Base-by-base conservation (phyloP, 768 basidiomycete genomes). In the Rickenella mellea region DNA sequence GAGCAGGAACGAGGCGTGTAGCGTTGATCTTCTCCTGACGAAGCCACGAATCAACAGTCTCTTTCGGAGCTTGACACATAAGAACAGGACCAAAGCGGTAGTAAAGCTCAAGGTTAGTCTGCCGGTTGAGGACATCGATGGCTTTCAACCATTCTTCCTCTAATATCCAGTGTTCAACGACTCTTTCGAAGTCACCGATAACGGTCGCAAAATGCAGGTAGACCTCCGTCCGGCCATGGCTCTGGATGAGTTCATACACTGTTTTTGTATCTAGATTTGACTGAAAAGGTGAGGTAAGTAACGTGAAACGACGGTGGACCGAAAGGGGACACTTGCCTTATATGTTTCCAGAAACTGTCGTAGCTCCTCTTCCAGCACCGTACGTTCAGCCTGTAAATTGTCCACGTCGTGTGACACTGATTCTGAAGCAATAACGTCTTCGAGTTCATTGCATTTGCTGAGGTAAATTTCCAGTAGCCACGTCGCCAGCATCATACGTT, bases 381-480 rank as follows among this genome's bases (percentile, higher is more conserved):
- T 64, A 32, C 83, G 73, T 56, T 97, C 93, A 3, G 80, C 70
- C 37, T 77, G 71, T 24, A 98, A 63, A 55, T 92, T 93, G 40
- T 92, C 86, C 12, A 83, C 81, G 48, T 94, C 87, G 40, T 80
- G 78, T 9, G 83, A 77, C 11, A 79, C 70, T 1, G 78, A 78
- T 59, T 92, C 90, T 0, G 93, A 87, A 0, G 90, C 91, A 21
- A 93, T 79, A 14, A 92, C 70, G 55, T 98, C 96, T 55, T 99
- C 96, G 39, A 98, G 67, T 47, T 94, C 89, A 54, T 96, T 94
- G 59, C 88, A 91, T 67, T 96, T 98, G 62, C 86, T 86, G 12
- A 99, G 76, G 56, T 92, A 97, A 49, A 98, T 90, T 60, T 99
- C 96, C 24, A 96, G 83, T 10, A 99, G 78, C 96, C 96, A 99